Evolutionary conservation across 257 asterid genomes (phyloP), one percentile per base, ranked within the genome.

Genomic region (Mitragyna speciosa): DNA sequence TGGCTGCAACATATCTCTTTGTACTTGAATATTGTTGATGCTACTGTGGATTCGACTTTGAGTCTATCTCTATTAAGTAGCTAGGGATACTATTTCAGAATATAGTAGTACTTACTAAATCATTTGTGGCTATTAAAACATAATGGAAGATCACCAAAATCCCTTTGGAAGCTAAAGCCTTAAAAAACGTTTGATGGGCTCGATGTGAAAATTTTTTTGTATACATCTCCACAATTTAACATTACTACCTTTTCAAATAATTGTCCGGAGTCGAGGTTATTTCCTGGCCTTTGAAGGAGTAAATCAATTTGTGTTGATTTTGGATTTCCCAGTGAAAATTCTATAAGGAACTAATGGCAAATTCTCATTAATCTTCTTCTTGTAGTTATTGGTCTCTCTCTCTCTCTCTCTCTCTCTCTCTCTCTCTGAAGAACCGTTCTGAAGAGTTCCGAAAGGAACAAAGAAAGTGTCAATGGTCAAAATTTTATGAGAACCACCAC

Each of bases 1-100:
- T 73, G 83, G 83, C 52, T 59, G 56, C 67, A 79, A 48, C 22
- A 5, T 8, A 45, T 45, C 49, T 45, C 11, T 45, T 45, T 2
- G 8, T 45, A 45, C 49, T 6, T 56, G 3, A 56, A 56, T 56
- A n/a, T 9, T 61, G 67, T 72, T 65, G 65, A 65, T 10, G 71
- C 14, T 59, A 45, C 11, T 45, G 49, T 45, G 49, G 64, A 17
- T 31, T 39, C 39, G 7, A 49, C 20, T 15, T 51, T 68, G 24
- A 24, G 67, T 61, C 67, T 8, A 61, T 61, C 15, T 61, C 33
- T n/a, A 11, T 1, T 1, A 2, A 10, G 41, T 36, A 36, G 41
- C 4, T 2, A 9, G 33, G 71, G 10, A 47, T 63, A 68, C 43
- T 77, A 7, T 49, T 77, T 10, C 26, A 61, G 33, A 51, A 45